These are phyloP conservation scores for Teunomyces funiuensis DNA, from an alignment of 805 yeast species.

Conservation along the genomic window DNA sequence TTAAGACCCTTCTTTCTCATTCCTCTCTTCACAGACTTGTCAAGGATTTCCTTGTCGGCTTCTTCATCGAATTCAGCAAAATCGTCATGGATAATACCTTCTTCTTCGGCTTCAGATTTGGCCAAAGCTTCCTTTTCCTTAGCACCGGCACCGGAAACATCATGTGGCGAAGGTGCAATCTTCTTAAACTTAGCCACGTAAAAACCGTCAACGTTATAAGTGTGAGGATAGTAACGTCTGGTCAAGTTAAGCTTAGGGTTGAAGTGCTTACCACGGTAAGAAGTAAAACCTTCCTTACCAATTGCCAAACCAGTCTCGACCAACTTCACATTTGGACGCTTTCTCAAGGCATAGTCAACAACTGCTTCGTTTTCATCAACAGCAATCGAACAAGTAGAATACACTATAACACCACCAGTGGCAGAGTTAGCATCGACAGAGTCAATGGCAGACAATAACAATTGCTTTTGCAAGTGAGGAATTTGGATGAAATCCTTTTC, in stretches of 20 bases:
- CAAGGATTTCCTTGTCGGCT: constrained; percentile 72
- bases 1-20: constrained; percentile 72
- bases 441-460: constrained; percentile 91
- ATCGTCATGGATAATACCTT: constrained; percentile 81
- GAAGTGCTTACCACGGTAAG: constrained; percentile 90
- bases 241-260: constrained; percentile 75
- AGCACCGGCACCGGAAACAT: constrained; percentile 83
- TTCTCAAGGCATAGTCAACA: constrained; percentile 94
- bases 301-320: constrained; percentile 91
- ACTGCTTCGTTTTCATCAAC: constrained; percentile 99
- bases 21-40: constrained; percentile 62
- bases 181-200: constrained; percentile 95
- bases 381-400: constrained; percentile 97
- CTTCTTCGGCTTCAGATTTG: constrained; percentile 78
- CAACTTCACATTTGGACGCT: constrained; percentile 92
- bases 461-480: constrained; percentile 94
- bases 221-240: constrained; percentile 96
- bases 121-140: constrained; percentile 79
- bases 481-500: constrained; percentile 95
- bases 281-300: constrained; percentile 94
- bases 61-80: constrained; percentile 79
- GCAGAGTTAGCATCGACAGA: constrained; percentile 91
- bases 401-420: constrained; percentile 91
- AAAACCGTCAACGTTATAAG: constrained; percentile 98
- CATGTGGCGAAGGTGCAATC: constrained; percentile 82